Evolutionary conservation across 1,139 yeast species (phyloP).

Genomic region (Meyerozyma smithsonii): DNA sequence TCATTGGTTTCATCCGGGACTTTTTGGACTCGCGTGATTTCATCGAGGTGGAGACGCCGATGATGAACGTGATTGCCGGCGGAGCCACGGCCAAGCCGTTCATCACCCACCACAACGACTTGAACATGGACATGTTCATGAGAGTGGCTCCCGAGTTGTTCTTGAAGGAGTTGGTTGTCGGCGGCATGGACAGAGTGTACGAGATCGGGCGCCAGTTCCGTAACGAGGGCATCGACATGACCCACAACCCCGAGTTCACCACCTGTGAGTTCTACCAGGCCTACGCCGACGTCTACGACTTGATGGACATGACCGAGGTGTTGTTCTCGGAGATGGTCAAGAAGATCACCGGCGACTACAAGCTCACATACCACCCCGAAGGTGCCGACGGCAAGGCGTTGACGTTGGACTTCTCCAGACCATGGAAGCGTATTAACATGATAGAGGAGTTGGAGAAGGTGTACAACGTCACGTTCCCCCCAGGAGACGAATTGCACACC

Average conservation of each 20-base stretch:
- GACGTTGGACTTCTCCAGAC: slow-evolving; percentile 86
- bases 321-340: slow-evolving; percentile 97
- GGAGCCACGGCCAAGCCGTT: slow-evolving; percentile 99
- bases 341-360: slow-evolving; percentile 85
- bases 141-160: slow-evolving; percentile 98
- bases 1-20: slow-evolving; percentile 80
- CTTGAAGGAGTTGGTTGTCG: slow-evolving; percentile 94
- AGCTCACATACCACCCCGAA: slow-evolving; percentile 84
- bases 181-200: slow-evolving; percentile 97
- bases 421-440: slow-evolving; percentile 98
- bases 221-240: slow-evolving; percentile 97
- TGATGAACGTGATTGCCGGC: slow-evolving; percentile 98
- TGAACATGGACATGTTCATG: slow-evolving; percentile 94
- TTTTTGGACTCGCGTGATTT: slow-evolving; percentile 84
- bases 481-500: slow-evolving; percentile 93
- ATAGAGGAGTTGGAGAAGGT: slow-evolving; percentile 90
- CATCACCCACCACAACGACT: slow-evolving; percentile 93
- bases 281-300: slow-evolving; percentile 87
- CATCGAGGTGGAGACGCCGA: slow-evolving; percentile 97
- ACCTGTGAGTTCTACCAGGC: slow-evolving; percentile 97
- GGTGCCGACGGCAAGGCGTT: slow-evolving; percentile 77
- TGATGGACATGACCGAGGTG: slow-evolving; percentile 95
- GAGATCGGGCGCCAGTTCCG: slow-evolving; percentile 99
- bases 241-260: slow-evolving; percentile 98
- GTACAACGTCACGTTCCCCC: slow-evolving; percentile 85